Base-by-base conservation (phyloP, 2,329 filamentous ascomycete genomes). In the Drechslera avenae region DNA sequence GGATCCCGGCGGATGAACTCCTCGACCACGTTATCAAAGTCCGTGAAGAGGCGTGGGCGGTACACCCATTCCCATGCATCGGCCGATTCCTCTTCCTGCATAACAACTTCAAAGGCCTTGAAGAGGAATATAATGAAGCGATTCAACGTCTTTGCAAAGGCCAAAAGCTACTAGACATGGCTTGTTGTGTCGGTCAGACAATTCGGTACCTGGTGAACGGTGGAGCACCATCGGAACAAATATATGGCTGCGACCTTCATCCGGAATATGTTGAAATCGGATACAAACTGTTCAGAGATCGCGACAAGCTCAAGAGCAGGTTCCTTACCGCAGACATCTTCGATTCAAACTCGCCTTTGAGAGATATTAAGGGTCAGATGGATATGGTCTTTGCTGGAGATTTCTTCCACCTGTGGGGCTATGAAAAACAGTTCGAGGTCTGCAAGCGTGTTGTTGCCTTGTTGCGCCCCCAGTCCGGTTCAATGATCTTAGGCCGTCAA, bases 241-340 rank as follows among this genome's bases (percentile, higher is more conserved):
- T 78, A 1, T 68, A 65, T 39, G 77, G 76, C 18, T 64, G 66
- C 12, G 77, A 80, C 49, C 57, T 79, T 14, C 58, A 65, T 23
- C 17, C 56, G 1, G 60, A 64, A 9, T 82, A 85, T 57, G 75
- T 85, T 44, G 76, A 83, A 9, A 67, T 83, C n/a, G 83, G 83
- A 21, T 85, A 70, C 50, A 52, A 64, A 41, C 59, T 73, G 16
- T 73, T 73, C 50, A 34, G 41, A 5, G 70, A 73, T 45, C 51
- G 49, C 19, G 63, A 72, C n/a, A 74, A 48, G 28, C 69, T 84
- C 4, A 72, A 73, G 16, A 75, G 76, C 2, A 74, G 73, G 1
- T 83, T 85, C 54, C 68, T 85, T 23, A 62, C 75, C 1, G 82
- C 80, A 17, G 78, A 83, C 52, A 70, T 83, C 52, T 66, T 83